These are phyloP conservation scores for Phytopythium vexans DNA, from an alignment of 352 stramenopile species.

Conservation along the genomic window DNA sequence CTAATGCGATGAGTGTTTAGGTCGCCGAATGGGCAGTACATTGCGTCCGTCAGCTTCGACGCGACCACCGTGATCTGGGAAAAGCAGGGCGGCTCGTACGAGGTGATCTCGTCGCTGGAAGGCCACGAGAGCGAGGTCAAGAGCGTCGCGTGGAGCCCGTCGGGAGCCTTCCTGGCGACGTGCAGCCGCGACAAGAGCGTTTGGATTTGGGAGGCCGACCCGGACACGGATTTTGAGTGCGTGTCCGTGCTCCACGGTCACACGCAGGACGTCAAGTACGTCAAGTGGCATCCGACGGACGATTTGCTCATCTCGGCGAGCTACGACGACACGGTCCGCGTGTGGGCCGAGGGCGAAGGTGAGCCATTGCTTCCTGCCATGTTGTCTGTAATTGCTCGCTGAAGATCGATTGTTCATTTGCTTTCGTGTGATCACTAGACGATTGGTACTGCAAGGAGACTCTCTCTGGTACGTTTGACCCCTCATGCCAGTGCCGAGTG, in stretches of 20 bases:
- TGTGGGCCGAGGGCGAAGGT: conserved; percentile 94
- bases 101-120: conserved; percentile 95
- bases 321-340: conserved; percentile 96
- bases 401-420: neutral
- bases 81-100: conserved; percentile 83
- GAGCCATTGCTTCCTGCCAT: neutral
- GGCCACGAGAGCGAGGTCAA: conserved; percentile 99
- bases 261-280: conserved; percentile 96
- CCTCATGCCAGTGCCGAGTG: too few relatives aligned
- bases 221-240: conserved; percentile 97
- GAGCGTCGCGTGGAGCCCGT: conserved; percentile 93
- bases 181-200: conserved; percentile 98
- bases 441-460: conserved; percentile 97
- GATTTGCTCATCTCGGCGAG: conserved; percentile 86
- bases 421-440: conserved; percentile 31
- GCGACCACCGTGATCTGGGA: conserved; percentile 95
- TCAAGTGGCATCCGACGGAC: conserved; percentile 90
- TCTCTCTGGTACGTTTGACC: conserved; percentile 51
- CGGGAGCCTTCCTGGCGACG: conserved; percentile 93
- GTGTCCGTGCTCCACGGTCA: conserved; percentile 96
- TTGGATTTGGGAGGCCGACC: conserved; percentile 97
- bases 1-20: conserved; percentile 15
- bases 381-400: neutral
- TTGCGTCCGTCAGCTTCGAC: conserved; percentile 97
- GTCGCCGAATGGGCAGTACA: conserved; percentile 70